Evolutionary conservation across 2,329 filamentous ascomycete species (phyloP).

Genomic region (Lachnellula willkommii): DNA sequence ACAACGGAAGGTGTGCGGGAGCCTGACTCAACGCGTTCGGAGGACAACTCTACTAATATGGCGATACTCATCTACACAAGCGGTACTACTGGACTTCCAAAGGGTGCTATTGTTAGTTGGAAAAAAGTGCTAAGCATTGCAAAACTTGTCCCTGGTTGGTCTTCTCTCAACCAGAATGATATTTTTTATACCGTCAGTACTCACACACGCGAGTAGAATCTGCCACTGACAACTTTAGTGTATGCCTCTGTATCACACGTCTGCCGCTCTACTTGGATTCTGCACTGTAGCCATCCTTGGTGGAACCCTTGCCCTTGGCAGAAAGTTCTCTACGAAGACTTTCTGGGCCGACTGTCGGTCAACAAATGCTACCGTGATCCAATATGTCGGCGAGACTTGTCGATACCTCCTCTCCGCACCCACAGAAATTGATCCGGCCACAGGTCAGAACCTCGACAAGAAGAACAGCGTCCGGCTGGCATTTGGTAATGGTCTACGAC

Average conservation of each 20-base stretch:
- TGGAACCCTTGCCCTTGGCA: conserved; percentile 65
- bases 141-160: conserved; percentile 48
- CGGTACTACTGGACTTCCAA: conserved; percentile 79
- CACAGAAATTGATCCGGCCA: conserved; percentile 54
- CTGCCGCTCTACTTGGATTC: conserved; percentile 67
- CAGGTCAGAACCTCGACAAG: conserved; percentile 64
- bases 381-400: conserved; percentile 85
- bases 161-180: conserved; percentile 57
- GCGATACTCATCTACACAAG: conserved; percentile 78
- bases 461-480: conserved; percentile 68
- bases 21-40: conserved; percentile 51
- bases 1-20: conserved; percentile 49
- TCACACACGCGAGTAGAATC: neutral
- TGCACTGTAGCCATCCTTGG: conserved; percentile 54
- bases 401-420: conserved; percentile 71
- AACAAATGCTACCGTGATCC: conserved; percentile 67
- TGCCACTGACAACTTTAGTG: conserved; percentile 43
- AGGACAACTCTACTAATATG: conserved; percentile 49
- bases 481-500: conserved; percentile 79
- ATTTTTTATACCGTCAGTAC: conserved; percentile 65
- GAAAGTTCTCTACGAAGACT: conserved; percentile 69
- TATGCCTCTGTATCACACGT: conserved; percentile 87
- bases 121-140: conserved; percentile 53
- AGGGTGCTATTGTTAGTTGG: conserved; percentile 73
- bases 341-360: conserved; percentile 76